A percentile compares a stretch with the other conserved stretches of the same genome.
Evolutionary conservation across 2,329 filamentous ascomycete species (phyloP).

Genomic region (Xylariaceae sp.): DNA sequence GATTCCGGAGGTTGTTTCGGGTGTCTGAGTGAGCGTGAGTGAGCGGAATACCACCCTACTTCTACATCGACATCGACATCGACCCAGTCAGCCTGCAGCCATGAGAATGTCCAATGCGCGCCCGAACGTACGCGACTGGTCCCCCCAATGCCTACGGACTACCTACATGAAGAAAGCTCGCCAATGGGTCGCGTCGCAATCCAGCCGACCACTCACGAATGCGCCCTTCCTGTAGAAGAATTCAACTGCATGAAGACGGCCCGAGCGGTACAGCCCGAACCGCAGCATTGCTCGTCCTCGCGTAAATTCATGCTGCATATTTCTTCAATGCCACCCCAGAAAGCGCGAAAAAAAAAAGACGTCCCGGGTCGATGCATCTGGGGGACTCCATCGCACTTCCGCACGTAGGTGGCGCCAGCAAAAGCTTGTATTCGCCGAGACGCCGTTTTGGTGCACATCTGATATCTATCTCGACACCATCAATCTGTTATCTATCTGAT

Average conservation of each 20-base stretch:
- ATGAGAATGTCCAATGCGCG: too few species aligned
- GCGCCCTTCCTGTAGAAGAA: background rate
- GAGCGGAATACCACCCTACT: background rate
- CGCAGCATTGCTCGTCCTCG: background rate
- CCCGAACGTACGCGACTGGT: too few species aligned
- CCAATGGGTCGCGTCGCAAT: background rate
- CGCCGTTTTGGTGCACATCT: background rate
- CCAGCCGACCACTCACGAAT: background rate
- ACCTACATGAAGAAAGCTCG: background rate
- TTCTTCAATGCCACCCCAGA: background rate
- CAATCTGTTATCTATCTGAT: background rate
- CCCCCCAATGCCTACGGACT: too few species aligned
- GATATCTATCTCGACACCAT: background rate
- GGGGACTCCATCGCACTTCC: background rate
- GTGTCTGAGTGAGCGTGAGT: background rate
- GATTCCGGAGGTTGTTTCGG: background rate
- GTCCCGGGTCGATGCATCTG: background rate
- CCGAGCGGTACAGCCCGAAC: background rate
- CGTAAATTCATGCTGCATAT: background rate
- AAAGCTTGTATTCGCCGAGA: background rate
- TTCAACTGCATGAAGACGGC: background rate
- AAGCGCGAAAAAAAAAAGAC: background rate
- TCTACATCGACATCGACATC: too few species aligned
- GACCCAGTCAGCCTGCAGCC: too few species aligned
- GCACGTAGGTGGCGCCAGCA: background rate